A percentile compares a stretch with the other conserved stretches of the same genome.
Conservation (phyloP, 345 rosid genomes). For the Eucalyptus grandis region DNA sequence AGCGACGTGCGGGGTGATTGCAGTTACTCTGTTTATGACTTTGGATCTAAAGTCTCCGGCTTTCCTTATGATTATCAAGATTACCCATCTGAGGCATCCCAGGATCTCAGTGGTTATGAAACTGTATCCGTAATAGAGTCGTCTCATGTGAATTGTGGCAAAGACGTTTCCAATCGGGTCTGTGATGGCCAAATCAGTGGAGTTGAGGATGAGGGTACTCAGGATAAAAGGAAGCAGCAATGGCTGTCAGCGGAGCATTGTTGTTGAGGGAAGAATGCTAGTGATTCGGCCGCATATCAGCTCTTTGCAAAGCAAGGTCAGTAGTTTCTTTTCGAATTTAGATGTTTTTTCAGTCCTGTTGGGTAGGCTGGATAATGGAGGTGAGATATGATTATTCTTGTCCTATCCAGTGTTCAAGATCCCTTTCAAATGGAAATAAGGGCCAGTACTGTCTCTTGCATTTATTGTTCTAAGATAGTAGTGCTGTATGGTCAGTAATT, state of each 20-base stretch:
- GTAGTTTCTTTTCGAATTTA: not conserved
- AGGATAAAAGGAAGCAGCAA: not conserved
- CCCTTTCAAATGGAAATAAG: not conserved
- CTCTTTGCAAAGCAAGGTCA: slow-evolving; percentile 10
- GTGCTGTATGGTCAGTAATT: not conserved
- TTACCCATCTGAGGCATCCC: not conserved
- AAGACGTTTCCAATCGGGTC: not conserved
- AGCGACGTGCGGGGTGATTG: not conserved
- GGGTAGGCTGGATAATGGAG: not conserved
- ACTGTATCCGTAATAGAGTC: not conserved
- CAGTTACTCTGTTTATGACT: not conserved
- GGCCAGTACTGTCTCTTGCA: not conserved
- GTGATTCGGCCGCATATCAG: not conserved
- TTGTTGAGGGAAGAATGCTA: not conserved
- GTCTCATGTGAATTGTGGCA: not conserved
- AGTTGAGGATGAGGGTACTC: not conserved
- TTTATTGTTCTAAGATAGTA: not conserved
- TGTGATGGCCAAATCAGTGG: not conserved
- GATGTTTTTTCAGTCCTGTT: not conserved
- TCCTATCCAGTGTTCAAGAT: not conserved
- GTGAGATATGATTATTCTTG: not conserved
- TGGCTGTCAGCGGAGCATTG: not conserved
- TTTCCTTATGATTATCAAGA: not conserved
- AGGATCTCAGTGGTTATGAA: not conserved
- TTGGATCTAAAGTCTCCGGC: not conserved